Percentiles rank a stretch among this genome's conserved stretches.
phyloP scores from a whole-genome alignment of 805 yeast genomes.

The Starmerella apicola region DNA sequence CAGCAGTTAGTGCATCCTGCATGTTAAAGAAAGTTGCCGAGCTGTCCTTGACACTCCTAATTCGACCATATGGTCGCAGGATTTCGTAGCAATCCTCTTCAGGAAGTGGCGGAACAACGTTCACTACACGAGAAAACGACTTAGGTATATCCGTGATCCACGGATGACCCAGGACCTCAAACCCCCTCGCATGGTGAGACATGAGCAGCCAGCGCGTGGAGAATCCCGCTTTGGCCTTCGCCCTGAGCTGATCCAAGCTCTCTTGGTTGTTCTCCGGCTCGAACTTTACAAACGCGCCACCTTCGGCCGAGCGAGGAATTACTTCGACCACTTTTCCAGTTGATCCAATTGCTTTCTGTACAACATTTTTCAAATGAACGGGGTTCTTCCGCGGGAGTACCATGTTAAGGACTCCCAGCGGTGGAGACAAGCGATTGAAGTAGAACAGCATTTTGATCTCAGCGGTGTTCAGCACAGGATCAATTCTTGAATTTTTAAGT shows the following conservation, averaged over 20 bases:
- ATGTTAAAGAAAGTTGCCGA: constrained; percentile 42
- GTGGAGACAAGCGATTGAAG: constrained; percentile 10
- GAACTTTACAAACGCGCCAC: constrained; percentile 85
- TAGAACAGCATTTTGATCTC: constrained; percentile 8
- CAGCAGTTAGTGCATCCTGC: constrained; percentile 70
- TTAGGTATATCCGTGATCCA: constrained; percentile 92
- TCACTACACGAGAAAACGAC: constrained; percentile 51
- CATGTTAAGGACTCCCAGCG: constrained; percentile 4
- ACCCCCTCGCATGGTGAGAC: constrained; percentile 26
- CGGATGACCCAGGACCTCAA: constrained; percentile 82
- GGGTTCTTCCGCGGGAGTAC: constrained; percentile 11
- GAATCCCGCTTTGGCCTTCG: constrained; percentile 10
- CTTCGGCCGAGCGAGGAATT: constrained; percentile 67
- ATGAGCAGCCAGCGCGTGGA: constrained; percentile 8
- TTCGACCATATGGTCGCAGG: constrained; percentile 78
- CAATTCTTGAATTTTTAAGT: no score
- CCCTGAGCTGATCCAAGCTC: not conserved
- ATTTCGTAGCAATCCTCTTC: constrained; percentile 73
- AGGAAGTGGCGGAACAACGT: constrained; percentile 45
- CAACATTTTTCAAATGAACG: not conserved
- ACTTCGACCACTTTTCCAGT: constrained; percentile 41
- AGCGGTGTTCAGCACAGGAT: no score
- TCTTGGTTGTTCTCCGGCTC: constrained; percentile 40
- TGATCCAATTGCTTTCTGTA: not conserved
- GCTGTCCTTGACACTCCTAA: constrained; percentile 32